Base-by-base conservation (phyloP, 2,329 filamentous ascomycete species). In the Nectriaceae sp. region DNA sequence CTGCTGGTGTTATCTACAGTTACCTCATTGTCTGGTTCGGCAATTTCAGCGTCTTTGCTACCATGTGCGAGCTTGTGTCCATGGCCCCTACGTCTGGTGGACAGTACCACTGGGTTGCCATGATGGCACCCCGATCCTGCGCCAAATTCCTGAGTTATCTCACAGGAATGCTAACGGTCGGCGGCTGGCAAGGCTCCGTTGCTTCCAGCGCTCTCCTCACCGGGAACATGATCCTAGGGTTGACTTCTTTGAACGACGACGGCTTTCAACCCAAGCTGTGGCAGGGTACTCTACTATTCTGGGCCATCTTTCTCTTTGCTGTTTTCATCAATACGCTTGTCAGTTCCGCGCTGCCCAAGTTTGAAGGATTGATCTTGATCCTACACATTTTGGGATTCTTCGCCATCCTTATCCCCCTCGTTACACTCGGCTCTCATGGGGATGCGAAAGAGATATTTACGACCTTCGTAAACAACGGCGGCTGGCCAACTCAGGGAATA, bases 71-170 rank as follows among this genome's bases (percentile, higher is more conserved):
- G 60, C 68, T 75, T 52, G 70, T 71, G 2, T 75, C 71, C 0
- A 75, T 76, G 68, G 71, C 78, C 50, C 55, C 80, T 58, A 59
- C 82, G 56, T 47, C 77, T 0, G 81, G 79, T 39, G 81, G 81
- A 8, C 79, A 85, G 64, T 84, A 84, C 53, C 79, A 83, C 59
- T 83, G 80, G 79, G 78, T 83, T 0, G 78, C 75, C 1, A 75
- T 79, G 54, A 73, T 83, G 46, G 75, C 64, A 3, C 75, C 78
- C 1, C 64, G 64, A 2, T 66, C 65, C 16, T 71, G 70, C 22
- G 75, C 81, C 53, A 79, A 76, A 47, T 75, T 78, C 42, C 65
- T 83, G 5, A 82, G 78, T 53, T 84, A 83, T 57, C 65, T 77
- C 4, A 60, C 59, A 51, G 71, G 75, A 44, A 79, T 76, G 77